A percentile compares a stretch with the other conserved stretches of the same genome.
Evolutionary conservation across 129 eudicot genomes (phyloP).

Genomic region (Smallanthus sonchifolius): DNA sequence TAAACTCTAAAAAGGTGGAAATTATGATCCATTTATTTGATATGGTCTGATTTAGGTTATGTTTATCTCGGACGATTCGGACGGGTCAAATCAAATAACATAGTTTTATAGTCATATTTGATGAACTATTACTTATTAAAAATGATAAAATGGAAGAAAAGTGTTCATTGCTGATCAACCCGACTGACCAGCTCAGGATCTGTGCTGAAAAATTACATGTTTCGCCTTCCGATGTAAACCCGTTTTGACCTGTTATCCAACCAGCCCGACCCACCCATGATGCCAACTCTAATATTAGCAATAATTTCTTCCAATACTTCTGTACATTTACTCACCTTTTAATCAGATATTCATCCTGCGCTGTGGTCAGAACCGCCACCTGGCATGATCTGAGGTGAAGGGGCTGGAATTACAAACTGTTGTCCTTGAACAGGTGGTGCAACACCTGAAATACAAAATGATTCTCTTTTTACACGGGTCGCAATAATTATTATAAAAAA

Average conservation of each 20-base stretch:
- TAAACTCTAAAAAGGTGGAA: background rate
- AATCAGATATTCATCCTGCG: conserved; percentile 62
- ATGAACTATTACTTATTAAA: background rate
- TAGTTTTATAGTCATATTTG: background rate
- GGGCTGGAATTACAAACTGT: conserved; percentile 59
- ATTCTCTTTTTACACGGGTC: conserved; percentile 1
- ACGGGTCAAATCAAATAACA: background rate
- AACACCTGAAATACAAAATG: conserved; percentile 46
- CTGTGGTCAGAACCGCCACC: conserved; percentile 77
- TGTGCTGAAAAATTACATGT: background rate
- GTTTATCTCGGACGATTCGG: background rate
- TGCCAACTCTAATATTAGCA: background rate
- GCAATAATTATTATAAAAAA: background rate
- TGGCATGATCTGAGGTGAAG: conserved; percentile 70
- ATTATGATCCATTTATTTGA: background rate
- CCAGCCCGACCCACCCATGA: background rate
- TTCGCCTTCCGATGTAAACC: background rate
- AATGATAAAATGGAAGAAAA: background rate
- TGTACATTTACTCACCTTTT: conserved; percentile 33
- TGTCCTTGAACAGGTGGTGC: conserved; percentile 60
- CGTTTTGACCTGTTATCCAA: background rate
- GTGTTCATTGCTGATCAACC: background rate
- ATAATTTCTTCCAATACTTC: background rate
- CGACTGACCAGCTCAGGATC: no score
- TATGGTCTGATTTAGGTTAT: background rate